Evolutionary conservation across 2,329 filamentous ascomycete species (phyloP).

Genomic region (Trichoderma sp.): DNA sequence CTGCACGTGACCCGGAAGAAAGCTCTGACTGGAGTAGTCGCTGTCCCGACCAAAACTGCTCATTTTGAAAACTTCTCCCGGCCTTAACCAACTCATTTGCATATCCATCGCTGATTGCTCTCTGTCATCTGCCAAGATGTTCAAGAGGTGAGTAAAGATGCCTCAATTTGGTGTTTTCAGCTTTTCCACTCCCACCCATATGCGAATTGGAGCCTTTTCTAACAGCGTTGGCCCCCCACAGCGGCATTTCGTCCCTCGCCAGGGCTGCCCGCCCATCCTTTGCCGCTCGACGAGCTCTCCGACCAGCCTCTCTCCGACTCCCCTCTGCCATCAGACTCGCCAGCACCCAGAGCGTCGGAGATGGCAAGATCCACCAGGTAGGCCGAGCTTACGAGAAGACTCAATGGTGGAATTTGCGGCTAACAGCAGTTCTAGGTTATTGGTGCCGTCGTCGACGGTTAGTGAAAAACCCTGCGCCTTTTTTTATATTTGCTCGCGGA

Average conservation of each 20-base stretch:
- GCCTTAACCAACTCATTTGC: conserved; percentile 57
- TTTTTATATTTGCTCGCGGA: conserved; percentile 1
- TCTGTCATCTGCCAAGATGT: conserved; percentile 75
- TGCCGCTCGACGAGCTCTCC: conserved; percentile 60
- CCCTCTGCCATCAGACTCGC: conserved; percentile 60
- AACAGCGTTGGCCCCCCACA: conserved; percentile 43
- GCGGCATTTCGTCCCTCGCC: conserved; percentile 67
- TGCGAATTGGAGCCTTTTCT: conserved; percentile 54
- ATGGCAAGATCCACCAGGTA: conserved; percentile 71
- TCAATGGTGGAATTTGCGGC: conserved; percentile 35
- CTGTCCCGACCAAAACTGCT: conserved; percentile 51
- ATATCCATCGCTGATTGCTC: conserved; percentile 62
- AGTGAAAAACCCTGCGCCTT: conserved; percentile 45
- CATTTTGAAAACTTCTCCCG: conserved; percentile 52
- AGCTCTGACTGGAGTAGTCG: conserved; percentile 48
- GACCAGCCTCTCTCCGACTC: conserved; percentile 58
- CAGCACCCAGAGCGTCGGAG: conserved; percentile 58
- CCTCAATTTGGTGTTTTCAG: conserved; percentile 34
- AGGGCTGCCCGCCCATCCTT: conserved; percentile 64
- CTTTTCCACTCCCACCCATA: conserved; percentile 29
- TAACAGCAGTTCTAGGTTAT: conserved; percentile 76
- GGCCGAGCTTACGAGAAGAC: conserved; percentile 34
- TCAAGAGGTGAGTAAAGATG: conserved; percentile 69
- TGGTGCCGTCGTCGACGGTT: conserved; percentile 98
- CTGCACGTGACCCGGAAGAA: conserved; percentile 44